A percentile compares a stretch with the other conserved stretches of the same genome.
These are phyloP conservation scores for Zalaria sp. DNA, from an alignment of 2,329 filamentous ascomycete genomes.

Conservation along the genomic window DNA sequence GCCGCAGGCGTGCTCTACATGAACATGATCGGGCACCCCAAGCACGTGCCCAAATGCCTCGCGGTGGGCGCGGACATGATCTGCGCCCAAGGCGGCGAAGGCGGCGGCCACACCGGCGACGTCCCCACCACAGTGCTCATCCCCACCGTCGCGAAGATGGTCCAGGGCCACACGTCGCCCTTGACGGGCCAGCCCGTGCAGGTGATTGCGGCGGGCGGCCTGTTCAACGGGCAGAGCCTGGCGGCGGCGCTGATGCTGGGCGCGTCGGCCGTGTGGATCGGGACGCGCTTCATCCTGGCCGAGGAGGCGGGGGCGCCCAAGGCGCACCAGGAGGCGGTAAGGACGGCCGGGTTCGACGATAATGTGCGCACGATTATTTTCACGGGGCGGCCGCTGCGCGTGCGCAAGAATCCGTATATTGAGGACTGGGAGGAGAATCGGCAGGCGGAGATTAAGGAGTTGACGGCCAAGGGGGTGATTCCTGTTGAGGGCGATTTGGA, in stretches of 20 bases:
- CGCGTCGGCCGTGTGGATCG: slow-evolving; percentile 86
- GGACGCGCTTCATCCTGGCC: slow-evolving; percentile 85
- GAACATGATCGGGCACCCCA: slow-evolving; percentile 99
- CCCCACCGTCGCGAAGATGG: slow-evolving; percentile 74
- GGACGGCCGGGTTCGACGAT: slow-evolving; percentile 84
- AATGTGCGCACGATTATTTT: slow-evolving; percentile 97
- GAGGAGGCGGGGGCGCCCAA: slow-evolving; percentile 91
- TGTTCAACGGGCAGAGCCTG: slow-evolving; percentile 82
- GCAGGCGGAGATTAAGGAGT: slow-evolving; percentile 75
- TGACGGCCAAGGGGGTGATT: slow-evolving; percentile 77
- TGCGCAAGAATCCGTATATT: slow-evolving; percentile 89
- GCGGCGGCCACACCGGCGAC: slow-evolving; percentile 79
- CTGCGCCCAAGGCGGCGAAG: slow-evolving; percentile 95
- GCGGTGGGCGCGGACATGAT: slow-evolving; percentile 89
- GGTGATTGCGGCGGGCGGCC: slow-evolving; percentile 84
- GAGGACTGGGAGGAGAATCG: slow-evolving; percentile 79
- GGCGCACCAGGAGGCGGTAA: slow-evolving; percentile 89
- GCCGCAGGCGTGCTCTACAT: slow-evolving; percentile 81
- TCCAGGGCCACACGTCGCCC: slow-evolving; percentile 68
- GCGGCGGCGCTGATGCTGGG: slow-evolving; percentile 88
- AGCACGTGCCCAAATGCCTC: slow-evolving; percentile 94
- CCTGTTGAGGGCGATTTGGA: slow-evolving; percentile 93
- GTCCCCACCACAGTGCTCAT: slow-evolving; percentile 87
- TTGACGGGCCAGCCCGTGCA: slow-evolving; percentile 79
- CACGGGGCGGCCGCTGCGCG: slow-evolving; percentile 86